Conservation (phyloP, 305 asterid genomes). For the Solanum chacoense region DNA sequence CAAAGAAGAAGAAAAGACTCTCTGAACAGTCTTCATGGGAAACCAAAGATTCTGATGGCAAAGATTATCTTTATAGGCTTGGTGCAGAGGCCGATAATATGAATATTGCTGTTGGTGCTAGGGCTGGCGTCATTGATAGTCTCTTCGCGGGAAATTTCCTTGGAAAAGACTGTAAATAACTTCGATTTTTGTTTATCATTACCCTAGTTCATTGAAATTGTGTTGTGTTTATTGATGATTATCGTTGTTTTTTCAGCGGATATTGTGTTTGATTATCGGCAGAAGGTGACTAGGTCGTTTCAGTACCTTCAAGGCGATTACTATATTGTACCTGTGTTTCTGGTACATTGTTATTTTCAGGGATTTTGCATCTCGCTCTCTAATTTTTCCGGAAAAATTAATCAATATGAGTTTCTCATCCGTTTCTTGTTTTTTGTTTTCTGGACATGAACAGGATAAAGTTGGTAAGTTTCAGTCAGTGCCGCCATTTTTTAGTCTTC, state of each 20-base stretch:
- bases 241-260: slow-evolving; percentile 48
- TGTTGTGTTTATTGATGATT: neutral
- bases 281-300: slow-evolving; percentile 80
- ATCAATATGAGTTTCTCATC: neutral
- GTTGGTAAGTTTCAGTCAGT: slow-evolving; percentile 55
- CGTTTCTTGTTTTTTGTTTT: neutral
- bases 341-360: slow-evolving; percentile 31
- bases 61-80: slow-evolving; percentile 77
- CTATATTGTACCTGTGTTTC: slow-evolving; percentile 67
- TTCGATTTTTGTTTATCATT: neutral
- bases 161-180: slow-evolving; percentile 70
- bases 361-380: neutral
- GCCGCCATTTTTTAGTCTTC: neutral
- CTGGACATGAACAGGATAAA: slow-evolving; percentile 56
- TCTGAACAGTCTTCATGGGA: slow-evolving; percentile 97
- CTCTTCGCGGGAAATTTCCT: slow-evolving; percentile 88
- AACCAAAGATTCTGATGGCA: slow-evolving; percentile 65
- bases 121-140: slow-evolving; percentile 78
- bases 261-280: slow-evolving; percentile 90
- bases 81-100: slow-evolving; percentile 89
- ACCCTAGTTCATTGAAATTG: neutral
- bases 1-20: slow-evolving; percentile 19
- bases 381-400: neutral
- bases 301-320: slow-evolving; percentile 89
- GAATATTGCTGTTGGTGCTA: slow-evolving; percentile 91